These are phyloP conservation scores for Sabuloglossum arenarium DNA, from an alignment of 495 filamentous ascomycete species.

Conservation along the genomic window DNA sequence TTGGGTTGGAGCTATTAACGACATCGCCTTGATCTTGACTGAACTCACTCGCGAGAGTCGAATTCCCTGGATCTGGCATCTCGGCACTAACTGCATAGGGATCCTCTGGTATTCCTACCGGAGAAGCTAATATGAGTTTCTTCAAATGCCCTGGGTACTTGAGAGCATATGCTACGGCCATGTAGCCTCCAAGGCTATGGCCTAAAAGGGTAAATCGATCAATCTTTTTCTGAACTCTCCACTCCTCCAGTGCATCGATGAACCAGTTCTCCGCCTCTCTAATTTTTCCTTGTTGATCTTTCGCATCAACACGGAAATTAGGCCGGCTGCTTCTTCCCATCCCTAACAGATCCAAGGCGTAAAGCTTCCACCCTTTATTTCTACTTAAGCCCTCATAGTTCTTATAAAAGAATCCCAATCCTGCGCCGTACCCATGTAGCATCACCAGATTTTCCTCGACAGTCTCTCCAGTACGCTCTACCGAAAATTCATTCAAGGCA, in stretches of 20 bases:
- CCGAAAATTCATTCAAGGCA: slow-evolving; percentile 77
- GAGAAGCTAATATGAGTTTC: slow-evolving; percentile 85
- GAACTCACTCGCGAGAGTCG: slow-evolving; percentile 49
- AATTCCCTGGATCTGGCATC: slow-evolving; percentile 55
- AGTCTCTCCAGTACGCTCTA: slow-evolving; percentile 62
- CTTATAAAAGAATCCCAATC: slow-evolving; percentile 91
- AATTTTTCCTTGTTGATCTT: slow-evolving; percentile 62
- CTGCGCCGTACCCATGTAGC: slow-evolving; percentile 92
- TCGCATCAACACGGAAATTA: slow-evolving; percentile 61
- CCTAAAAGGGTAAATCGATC: slow-evolving; percentile 85
- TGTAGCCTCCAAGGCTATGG: slow-evolving; percentile 84
- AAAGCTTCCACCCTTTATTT: slow-evolving; percentile 65
- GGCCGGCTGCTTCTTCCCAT: slow-evolving; percentile 85
- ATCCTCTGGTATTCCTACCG: slow-evolving; percentile 88
- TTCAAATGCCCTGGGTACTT: slow-evolving; percentile 90
- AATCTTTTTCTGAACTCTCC: slow-evolving; percentile 70
- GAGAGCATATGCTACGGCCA: slow-evolving; percentile 82
- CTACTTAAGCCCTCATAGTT: slow-evolving; percentile 81
- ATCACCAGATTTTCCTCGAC: slow-evolving; percentile 78
- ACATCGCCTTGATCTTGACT: slow-evolving; percentile 48
- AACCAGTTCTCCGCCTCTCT: slow-evolving; percentile 90
- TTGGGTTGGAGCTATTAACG: slow-evolving; percentile 14
- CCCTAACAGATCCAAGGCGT: slow-evolving; percentile 77
- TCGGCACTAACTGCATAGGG: slow-evolving; percentile 70
- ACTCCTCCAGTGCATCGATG: slow-evolving; percentile 88